phyloP scores from a whole-genome alignment of 2,329 filamentous ascomycete genomes.

The Pyricularia sp. region DNA sequence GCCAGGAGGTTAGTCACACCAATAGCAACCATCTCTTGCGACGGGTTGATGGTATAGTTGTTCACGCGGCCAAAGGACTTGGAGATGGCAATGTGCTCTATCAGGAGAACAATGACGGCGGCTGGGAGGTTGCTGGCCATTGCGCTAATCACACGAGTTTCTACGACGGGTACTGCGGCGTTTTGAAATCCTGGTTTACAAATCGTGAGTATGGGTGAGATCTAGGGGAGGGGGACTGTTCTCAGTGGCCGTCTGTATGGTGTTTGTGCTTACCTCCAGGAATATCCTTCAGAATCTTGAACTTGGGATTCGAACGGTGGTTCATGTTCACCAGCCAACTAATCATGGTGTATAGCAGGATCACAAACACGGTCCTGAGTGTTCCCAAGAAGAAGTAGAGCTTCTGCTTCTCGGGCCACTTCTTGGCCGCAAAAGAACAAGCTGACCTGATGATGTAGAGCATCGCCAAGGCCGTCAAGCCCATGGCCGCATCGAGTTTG shows the following conservation, averaged over 20 bases:
- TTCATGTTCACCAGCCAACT: conserved; percentile 76
- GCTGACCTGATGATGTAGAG: conserved; percentile 65
- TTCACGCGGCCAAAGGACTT: conserved; percentile 98
- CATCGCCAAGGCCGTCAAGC: conserved; percentile 68
- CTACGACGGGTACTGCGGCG: conserved; percentile 64
- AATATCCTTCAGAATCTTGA: conserved; percentile 67
- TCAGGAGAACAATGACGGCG: conserved; percentile 82
- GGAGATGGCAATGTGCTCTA: conserved; percentile 96
- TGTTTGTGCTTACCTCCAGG: conserved; percentile 51
- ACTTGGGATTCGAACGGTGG: conserved; percentile 49
- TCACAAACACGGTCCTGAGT: conserved; percentile 82
- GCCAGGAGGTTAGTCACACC: conserved; percentile 85
- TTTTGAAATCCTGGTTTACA: conserved; percentile 60
- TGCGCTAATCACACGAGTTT: conserved; percentile 52
- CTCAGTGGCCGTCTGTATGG: no score
- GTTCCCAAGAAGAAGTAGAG: conserved; percentile 86
- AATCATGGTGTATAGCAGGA: conserved; percentile 84
- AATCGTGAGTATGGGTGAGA: background rate
- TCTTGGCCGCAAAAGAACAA: conserved; percentile 59
- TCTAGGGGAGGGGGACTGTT: background rate
- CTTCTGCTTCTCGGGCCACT: conserved; percentile 60
- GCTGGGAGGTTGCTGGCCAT: conserved; percentile 71
- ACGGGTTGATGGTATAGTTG: conserved; percentile 94
- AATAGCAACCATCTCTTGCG: conserved; percentile 92
- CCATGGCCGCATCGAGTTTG: conserved; percentile 76